Base-by-base conservation (phyloP, 2,329 filamentous ascomycete species). In the Pseudocercospora ulei region DNA sequence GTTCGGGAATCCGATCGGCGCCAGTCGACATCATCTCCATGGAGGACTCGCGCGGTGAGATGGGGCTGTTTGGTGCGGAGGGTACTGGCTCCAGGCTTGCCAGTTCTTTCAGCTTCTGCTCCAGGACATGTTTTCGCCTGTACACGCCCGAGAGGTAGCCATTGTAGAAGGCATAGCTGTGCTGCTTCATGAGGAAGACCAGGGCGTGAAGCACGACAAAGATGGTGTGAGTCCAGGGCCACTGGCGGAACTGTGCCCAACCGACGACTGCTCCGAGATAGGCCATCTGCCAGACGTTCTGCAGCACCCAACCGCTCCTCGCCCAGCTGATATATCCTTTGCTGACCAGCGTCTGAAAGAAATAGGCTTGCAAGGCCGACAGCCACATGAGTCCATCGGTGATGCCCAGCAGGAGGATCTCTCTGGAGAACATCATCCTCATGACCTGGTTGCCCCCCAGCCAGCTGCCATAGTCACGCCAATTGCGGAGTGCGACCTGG, bases 211-310 rank as follows among this genome's bases (percentile, higher is more conserved):
- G 64, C 6, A 82, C 76, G 35, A 83, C 81, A 58, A 82, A 85
- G 11, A 85, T 78, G 1, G 80, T 83, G 53, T 85, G 82, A 8
- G 82, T 83, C 82, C 82, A 87, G 1, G 81, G 79, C 82, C 82
- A 88, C 35, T 84, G 74, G 3, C 81, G 71, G 54, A 76, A 70
- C 34, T 80, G 69, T 0, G 80, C 79, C 64, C 80, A 74, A 35
- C 70, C 72, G 3, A 86, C 64, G 3, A 80, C 71, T 5, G 66
- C 66, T 3, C 64, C 68, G 7, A 85, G 69, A 51, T 79, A 86
- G 8, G 67, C 46, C 0, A 68, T 65, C 62, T 88, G 78, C 81
- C 81, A 87, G 1, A 80, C 63, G 54, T 80, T 80, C 55, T 87
- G 82, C 17, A 85, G 62, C 14, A 85, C 69, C 81, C 81, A 86